Base-by-base conservation (phyloP, 2,329 filamentous ascomycete species). In the Tolypocladium inflatum region DNA sequence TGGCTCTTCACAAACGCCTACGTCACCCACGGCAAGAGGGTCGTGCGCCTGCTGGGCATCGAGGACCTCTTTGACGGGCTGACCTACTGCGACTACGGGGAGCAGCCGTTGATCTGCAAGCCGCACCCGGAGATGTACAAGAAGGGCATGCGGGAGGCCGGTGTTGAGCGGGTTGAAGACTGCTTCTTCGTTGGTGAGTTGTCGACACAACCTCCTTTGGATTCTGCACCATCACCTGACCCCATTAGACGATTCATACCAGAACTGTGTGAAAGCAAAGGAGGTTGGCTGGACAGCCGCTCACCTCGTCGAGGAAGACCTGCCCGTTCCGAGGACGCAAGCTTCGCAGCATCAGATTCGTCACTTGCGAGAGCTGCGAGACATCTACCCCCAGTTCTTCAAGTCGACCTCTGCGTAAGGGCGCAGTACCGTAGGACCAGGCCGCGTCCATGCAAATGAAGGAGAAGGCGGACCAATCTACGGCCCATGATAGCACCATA, bases 1-100 rank as follows among this genome's bases (percentile, higher is more conserved):
- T 99, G 95, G 94, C 84, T 99, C 2, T 88, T 99, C 67, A 99
- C 95, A 2, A 99, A 99, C 68, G 94, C 95, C 26, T 97, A 99
- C 67, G 78, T 95, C 63, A 97, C 80, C 39, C 94, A 99, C 68
- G 94, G 85, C 38, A 86, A 84, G 67, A 78, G 91, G 48, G 94
- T 99, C 0, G 85, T 97, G 15, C 85, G 81, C 60, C 76, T 99
- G 23, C 78, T 99, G 2, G 86, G 83, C 2, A 78, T 99, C 30
- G 91, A 95, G 2, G 90, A 96, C 69, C 76, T 93, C 33, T 99
- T 99, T 68, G 93, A 97, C 62, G 94, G 94, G 9, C 84, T 97
- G 61, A 99, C 94, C 0, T 99, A 85, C 72, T 99, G 95, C 70
- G 90, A 99, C 73, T 99, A 99, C 73, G 80, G 78, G 13, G 75